Conservation (phyloP, 2,329 filamentous ascomycete species). For the Microthyrium microscopicum region DNA sequence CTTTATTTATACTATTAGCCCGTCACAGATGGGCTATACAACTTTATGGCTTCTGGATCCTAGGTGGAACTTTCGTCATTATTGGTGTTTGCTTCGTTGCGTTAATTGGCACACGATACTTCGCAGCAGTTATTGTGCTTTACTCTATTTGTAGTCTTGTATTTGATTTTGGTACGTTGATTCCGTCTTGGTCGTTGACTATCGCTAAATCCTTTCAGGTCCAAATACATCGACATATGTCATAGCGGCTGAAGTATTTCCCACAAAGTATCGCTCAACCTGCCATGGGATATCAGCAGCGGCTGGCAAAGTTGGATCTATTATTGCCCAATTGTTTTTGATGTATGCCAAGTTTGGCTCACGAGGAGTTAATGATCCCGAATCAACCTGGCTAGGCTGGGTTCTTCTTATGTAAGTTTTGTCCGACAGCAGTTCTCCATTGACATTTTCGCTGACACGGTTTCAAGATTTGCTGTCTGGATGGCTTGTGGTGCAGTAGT, state of each 20-base stretch:
- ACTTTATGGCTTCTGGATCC: constrained; percentile 6
- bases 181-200: background rate
- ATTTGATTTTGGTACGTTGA: constrained; percentile 7
- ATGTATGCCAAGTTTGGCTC: constrained; percentile 6
- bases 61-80: constrained; percentile 5
- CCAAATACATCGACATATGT: no score
- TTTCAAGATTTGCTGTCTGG: constrained; percentile 2
- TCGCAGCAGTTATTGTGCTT: constrained; percentile 5
- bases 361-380: constrained; percentile 5
- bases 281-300: constrained; percentile 38
- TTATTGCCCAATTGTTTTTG: constrained; percentile 16
- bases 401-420: constrained; percentile 6
- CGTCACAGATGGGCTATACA: constrained; percentile 5
- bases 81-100: constrained; percentile 7
- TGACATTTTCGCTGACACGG: no score
- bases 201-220: background rate
- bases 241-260: constrained; percentile 40
- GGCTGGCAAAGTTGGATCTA: constrained; percentile 34
- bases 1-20: constrained; percentile 5
- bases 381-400: constrained; percentile 7
- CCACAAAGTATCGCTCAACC: constrained; percentile 36
- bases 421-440: background rate
- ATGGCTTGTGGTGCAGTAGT: constrained; percentile 3
- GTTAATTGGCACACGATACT: constrained; percentile 5
- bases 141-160: constrained; percentile 6